These are phyloP conservation scores for Candida taoyuanica DNA, from an alignment of 805 yeast genomes.

Conservation along the genomic window DNA sequence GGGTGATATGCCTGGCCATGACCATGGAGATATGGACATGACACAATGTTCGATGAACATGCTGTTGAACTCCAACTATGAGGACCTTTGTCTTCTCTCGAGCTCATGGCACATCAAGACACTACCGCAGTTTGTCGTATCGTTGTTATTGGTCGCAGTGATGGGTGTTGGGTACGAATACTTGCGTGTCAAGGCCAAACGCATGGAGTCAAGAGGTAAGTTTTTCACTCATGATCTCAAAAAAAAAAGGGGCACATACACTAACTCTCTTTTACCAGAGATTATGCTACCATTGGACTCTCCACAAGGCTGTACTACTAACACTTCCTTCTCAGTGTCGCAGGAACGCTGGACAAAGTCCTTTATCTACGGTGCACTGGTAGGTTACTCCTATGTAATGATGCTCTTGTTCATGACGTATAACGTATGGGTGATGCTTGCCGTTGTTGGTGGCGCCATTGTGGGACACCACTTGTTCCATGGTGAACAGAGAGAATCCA, in stretches of 20 bases:
- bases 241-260: neutral
- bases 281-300: slow-evolving; percentile 5
- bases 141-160: slow-evolving; percentile 44
- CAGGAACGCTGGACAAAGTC: slow-evolving; percentile 31
- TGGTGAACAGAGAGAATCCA: slow-evolving; percentile 20
- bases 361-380: slow-evolving; percentile 55
- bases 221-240: slow-evolving; percentile 5
- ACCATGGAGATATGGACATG: slow-evolving; percentile 22
- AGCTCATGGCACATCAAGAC: slow-evolving; percentile 76
- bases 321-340: slow-evolving; percentile 12
- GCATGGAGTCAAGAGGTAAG: slow-evolving; percentile 21
- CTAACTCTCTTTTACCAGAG: slow-evolving; percentile 4
- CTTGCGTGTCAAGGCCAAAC: slow-evolving; percentile 31
- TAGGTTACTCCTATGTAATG: slow-evolving; percentile 62
- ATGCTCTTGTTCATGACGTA: slow-evolving; percentile 87
- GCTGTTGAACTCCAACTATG: slow-evolving; percentile 77
- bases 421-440: slow-evolving; percentile 78
- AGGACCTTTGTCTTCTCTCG: slow-evolving; percentile 67
- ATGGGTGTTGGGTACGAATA: slow-evolving; percentile 60
- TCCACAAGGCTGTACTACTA: slow-evolving; percentile 1
- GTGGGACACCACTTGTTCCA: slow-evolving; percentile 65
- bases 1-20: slow-evolving; percentile 20
- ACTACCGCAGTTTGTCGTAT: slow-evolving; percentile 43
- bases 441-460: slow-evolving; percentile 70
- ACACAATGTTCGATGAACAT: slow-evolving; percentile 53